phyloP scores from a whole-genome alignment of 169 alveolate species.

The Plasmodium inui region DNA sequence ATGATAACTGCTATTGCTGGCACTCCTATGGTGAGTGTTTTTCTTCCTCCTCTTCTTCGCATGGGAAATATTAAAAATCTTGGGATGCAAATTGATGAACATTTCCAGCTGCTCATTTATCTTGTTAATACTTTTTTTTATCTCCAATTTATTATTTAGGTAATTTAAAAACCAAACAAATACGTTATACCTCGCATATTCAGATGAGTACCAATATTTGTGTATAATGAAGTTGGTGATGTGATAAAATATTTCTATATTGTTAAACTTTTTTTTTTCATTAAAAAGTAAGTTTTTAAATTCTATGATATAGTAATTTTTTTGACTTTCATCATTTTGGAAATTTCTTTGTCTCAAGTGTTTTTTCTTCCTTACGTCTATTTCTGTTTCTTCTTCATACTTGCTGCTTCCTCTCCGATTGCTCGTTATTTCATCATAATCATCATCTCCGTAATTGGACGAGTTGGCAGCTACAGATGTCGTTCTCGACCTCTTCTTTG shows the following conservation, averaged over 20 bases:
- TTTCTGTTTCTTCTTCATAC: not conserved
- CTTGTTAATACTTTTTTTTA: conserved; percentile 29
- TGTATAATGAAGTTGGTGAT: conserved; percentile 64
- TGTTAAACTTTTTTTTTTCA: conserved; percentile 71
- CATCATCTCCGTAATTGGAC: conserved; percentile 18
- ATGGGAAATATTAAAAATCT: conserved; percentile 62
- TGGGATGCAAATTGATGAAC: conserved; percentile 58
- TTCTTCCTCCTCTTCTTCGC: conserved; percentile 70
- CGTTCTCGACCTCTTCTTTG: conserved; percentile 17
- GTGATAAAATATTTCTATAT: conserved; percentile 68
- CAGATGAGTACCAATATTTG: conserved; percentile 74
- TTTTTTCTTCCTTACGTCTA: not conserved
- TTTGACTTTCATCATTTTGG: conserved; percentile 18
- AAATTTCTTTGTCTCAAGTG: not conserved
- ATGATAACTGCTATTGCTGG: not conserved
- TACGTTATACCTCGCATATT: conserved; percentile 35
- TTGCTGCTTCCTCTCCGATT: not conserved
- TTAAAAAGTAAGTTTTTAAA: conserved; percentile 45
- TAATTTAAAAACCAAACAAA: conserved; percentile 74
- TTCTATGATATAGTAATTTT: conserved; percentile 68
- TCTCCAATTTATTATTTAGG: conserved; percentile 44
- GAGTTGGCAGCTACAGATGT: not conserved
- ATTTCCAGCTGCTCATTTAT: conserved; percentile 63
- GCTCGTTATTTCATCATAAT: not conserved
- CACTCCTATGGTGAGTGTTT: conserved; percentile 3